Conservation (phyloP, 1,284 basidiomycete species). For the Boletellus deceptivus region DNA sequence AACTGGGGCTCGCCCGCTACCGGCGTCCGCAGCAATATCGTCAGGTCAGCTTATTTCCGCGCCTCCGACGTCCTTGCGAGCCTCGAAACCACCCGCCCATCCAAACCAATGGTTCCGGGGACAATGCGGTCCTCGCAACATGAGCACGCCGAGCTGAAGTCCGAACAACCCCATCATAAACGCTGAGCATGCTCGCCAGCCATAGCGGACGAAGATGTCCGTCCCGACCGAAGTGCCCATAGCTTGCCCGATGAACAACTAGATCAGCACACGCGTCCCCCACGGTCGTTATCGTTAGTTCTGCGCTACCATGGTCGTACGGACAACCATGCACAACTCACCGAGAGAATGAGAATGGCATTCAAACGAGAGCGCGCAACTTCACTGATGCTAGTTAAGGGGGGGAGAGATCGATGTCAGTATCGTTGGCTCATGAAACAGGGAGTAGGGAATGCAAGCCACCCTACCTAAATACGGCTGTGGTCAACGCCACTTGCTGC, state of each 20-base stretch:
- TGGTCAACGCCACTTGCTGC: conserved; percentile 39
- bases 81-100: conserved; percentile 49
- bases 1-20: not conserved
- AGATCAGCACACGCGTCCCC: conserved; percentile 37
- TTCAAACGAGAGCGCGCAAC: conserved; percentile 60
- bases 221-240: conserved; percentile 66
- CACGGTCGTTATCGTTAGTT: not conserved
- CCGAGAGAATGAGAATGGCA: conserved; percentile 59
- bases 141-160: conserved; percentile 44
- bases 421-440: no score
- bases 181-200: conserved; percentile 57
- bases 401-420: conserved; percentile 16
- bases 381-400: conserved; percentile 39
- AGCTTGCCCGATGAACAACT: conserved; percentile 61
- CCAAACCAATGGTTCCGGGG: conserved; percentile 54
- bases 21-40: conserved; percentile 7
- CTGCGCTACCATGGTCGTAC: conserved; percentile 34
- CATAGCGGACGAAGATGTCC: conserved; percentile 54
- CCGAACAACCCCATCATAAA: conserved; percentile 51
- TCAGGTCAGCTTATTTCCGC: conserved; percentile 1
- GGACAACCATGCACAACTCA: conserved; percentile 38
- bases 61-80: conserved; percentile 30
- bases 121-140: conserved; percentile 56
- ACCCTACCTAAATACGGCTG: conserved; percentile 39
- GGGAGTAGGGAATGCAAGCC: no score